Conservation (phyloP, 352 stramenopile species). For the Phytophthora pluvialis region DNA sequence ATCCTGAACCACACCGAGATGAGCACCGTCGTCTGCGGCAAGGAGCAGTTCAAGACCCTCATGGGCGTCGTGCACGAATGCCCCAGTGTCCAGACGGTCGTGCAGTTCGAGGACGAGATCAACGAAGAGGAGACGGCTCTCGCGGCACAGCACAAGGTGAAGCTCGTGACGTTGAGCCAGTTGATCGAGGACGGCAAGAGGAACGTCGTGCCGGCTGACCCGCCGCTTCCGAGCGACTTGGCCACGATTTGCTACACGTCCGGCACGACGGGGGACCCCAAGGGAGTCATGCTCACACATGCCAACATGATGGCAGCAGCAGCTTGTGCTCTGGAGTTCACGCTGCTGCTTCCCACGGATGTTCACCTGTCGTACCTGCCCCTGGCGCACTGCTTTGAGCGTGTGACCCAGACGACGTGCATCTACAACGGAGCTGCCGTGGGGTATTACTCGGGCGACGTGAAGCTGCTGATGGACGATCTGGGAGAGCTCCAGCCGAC, state of each 20-base stretch:
- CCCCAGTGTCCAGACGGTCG: conserved; percentile 54
- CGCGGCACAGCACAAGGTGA: conserved; percentile 42
- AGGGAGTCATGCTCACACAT: conserved; percentile 74
- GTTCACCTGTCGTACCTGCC: conserved; percentile 93
- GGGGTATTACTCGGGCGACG: conserved; percentile 92
- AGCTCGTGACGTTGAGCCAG: conserved; percentile 49
- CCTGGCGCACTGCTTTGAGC: conserved; percentile 94
- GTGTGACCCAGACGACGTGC: conserved; percentile 52
- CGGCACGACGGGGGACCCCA: conserved; percentile 76
- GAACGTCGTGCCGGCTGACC: conserved; percentile 55
- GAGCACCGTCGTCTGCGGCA: conserved; percentile 70
- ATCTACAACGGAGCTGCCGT: conserved; percentile 82
- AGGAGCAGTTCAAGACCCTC: conserved; percentile 60
- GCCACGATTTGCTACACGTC: conserved; percentile 93
- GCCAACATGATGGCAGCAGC: conserved; percentile 47
- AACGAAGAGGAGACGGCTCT: conserved; percentile 38
- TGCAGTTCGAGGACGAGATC: conserved; percentile 61
- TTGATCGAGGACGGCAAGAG: conserved; percentile 46
- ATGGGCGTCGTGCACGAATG: conserved; percentile 56
- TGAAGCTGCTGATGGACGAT: conserved; percentile 91
- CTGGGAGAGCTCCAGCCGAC: conserved; percentile 88
- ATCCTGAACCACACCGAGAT: conserved; percentile 85
- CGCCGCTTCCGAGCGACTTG: conserved; percentile 72
- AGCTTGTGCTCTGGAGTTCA: conserved; percentile 22
- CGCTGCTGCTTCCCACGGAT: conserved; percentile 20